A percentile compares a stretch with the other conserved stretches of the same genome.
These are phyloP conservation scores for Ulota crispa DNA, from an alignment of 225 moss, liverwort and hornwort species.

Conservation along the genomic window DNA sequence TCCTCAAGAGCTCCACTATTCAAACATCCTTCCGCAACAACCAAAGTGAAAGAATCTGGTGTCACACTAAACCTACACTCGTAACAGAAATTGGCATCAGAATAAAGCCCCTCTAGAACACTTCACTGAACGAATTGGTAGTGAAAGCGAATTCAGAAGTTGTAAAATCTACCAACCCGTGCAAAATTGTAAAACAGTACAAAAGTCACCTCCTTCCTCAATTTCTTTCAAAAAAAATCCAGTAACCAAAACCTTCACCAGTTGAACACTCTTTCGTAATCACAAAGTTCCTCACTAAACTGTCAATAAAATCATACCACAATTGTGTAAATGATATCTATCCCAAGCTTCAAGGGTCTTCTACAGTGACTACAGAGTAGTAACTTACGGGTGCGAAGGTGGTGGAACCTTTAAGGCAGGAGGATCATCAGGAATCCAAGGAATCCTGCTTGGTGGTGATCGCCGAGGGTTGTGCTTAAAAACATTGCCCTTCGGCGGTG, in stretches of 20 bases:
- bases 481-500: slow-evolving; percentile 35
- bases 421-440: slow-evolving; percentile 8
- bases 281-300: neutral
- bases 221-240: neutral
- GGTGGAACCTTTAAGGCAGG: slow-evolving; percentile 9
- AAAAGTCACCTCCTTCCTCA: neutral
- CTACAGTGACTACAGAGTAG: neutral
- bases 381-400: slow-evolving; percentile 24
- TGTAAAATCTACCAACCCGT: neutral
- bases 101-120: neutral
- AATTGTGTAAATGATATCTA: neutral
- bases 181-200: neutral
- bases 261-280: neutral
- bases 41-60: neutral
- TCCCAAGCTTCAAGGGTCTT: neutral
- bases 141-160: neutral
- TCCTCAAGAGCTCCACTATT: neutral
- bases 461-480: slow-evolving; percentile 8
- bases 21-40: neutral
- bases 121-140: neutral
- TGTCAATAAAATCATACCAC: neutral
- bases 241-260: neutral
- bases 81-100: neutral
- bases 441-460: neutral
- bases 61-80: neutral